Base-by-base conservation (phyloP, 2,329 filamentous ascomycete species). In the Penicillium sp. region DNA sequence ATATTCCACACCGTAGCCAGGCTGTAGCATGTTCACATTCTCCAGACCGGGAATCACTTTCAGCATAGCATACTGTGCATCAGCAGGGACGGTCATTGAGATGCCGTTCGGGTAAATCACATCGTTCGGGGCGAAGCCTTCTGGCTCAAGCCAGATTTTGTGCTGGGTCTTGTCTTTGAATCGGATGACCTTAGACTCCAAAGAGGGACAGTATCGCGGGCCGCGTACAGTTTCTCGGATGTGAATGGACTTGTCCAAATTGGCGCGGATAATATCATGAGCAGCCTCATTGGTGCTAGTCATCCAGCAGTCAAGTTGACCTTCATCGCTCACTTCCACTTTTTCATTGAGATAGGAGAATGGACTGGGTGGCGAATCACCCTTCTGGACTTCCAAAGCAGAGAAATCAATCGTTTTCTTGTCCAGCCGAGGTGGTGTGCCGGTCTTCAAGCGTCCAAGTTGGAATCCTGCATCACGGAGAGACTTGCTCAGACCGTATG, bases 1-100 rank as follows among this genome's bases (percentile, higher is more conserved):
- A 73, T 99, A 99, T 72, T 99, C 94, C 1, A 99, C 94, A 7
- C 94, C 94, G 67, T 99, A 99, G 8, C 93, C 94, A 1, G 93
- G 88, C 67, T 97, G 93, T 6, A 96, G 83, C 92, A 99, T 97
- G 24, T 81, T 86, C 4, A 92, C 92, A 55, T 92, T 85, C 68
- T 97, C 93, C 1, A 99, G 81, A 0, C 94, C 94, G n/a, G 77
- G 82, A 50, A 99, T 88, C 0, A 91, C 96, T 52, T 86, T 88
- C n/a, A 99, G 79, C 68, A 95, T 85, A 48, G 87, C 83, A 64
- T 90, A 87, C 71, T 99, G 94, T 0, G 89, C 91, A 53, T 93
- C 90, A 0, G 86, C 87, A 0, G 94, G 94, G 3, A 99, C 87
- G 0, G 94, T 99, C 91, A 97, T 97, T 27, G 92, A 96, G 38